A percentile compares a stretch with the other conserved stretches of the same genome.
phyloP scores from a whole-genome alignment of 305 asterid species.

The Fraxinus angustifolia region DNA sequence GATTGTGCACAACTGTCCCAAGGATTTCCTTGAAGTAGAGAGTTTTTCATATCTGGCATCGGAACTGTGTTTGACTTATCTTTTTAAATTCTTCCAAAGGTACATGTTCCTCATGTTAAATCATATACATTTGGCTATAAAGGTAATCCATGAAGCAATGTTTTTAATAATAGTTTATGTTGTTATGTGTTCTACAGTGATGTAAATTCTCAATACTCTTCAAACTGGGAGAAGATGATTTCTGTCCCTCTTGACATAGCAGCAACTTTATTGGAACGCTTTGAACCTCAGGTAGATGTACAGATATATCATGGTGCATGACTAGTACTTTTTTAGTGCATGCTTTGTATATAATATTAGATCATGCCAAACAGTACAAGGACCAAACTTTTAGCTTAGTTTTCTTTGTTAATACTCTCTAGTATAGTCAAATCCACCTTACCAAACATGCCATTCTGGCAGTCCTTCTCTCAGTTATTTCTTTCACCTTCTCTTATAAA shows the following conservation, averaged over 20 bases:
- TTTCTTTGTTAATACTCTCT: background rate
- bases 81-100: conserved; percentile 63
- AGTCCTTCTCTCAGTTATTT: background rate
- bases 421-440: background rate
- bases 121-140: conserved; percentile 2
- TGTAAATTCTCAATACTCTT: conserved; percentile 40
- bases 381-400: background rate
- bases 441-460: background rate
- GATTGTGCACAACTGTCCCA: conserved; percentile 86
- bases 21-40: conserved; percentile 63
- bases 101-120: conserved; percentile 29
- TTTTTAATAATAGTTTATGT: conserved; percentile 28
- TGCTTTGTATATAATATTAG: background rate
- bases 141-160: conserved; percentile 18
- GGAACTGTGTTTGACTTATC: conserved; percentile 72
- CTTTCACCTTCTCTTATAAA: background rate
- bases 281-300: conserved; percentile 55
- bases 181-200: conserved; percentile 41
- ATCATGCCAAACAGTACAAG: background rate
- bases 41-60: conserved; percentile 54
- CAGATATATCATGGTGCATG: conserved; percentile 17
- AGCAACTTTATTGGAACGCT: conserved; percentile 51
- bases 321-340: conserved; percentile 6
- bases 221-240: conserved; percentile 48
- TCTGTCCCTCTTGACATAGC: conserved; percentile 50